phyloP scores from a whole-genome alignment of 2,329 filamentous ascomycete species.

The Aspergillus nomiae region DNA sequence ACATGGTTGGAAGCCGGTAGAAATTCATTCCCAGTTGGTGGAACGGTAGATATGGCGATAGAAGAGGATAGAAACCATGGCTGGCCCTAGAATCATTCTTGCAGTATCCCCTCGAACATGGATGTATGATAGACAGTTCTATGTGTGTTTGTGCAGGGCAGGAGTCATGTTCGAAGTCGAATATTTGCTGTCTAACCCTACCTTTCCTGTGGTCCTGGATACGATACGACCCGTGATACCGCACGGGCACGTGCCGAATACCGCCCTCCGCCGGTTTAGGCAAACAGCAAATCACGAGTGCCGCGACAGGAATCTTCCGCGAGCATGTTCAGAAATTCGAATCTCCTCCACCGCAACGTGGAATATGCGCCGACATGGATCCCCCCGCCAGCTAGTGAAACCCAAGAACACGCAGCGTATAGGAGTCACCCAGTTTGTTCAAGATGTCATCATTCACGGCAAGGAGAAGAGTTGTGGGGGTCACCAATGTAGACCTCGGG shows the following conservation, averaged over 20 bases:
- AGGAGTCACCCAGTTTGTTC: not conserved
- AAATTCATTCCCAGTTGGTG: not conserved
- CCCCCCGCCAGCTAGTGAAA: not conserved
- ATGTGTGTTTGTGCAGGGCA: not conserved
- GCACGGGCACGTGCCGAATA: not conserved
- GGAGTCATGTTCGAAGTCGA: too few species aligned
- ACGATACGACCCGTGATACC: not conserved
- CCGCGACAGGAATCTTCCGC: not conserved
- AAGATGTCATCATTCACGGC: not conserved
- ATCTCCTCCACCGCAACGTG: not conserved
- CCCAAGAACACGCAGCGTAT: not conserved
- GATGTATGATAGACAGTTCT: not conserved
- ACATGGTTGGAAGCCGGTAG: not conserved
- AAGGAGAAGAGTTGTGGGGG: not conserved
- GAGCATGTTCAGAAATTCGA: not conserved
- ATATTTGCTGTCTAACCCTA: not conserved
- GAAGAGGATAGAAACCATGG: not conserved
- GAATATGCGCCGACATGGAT: not conserved
- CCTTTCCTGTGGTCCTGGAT: not conserved
- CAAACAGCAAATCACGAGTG: not conserved
- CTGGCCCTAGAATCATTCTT: not conserved
- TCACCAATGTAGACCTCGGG: constrained; percentile 3
- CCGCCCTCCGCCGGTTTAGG: not conserved
- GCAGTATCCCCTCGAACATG: not conserved
- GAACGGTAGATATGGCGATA: not conserved